A percentile compares a stretch with the other conserved stretches of the same genome.
Evolutionary conservation across 2,329 filamentous ascomycete genomes (phyloP).

Genomic region (Fusarium setosum): DNA sequence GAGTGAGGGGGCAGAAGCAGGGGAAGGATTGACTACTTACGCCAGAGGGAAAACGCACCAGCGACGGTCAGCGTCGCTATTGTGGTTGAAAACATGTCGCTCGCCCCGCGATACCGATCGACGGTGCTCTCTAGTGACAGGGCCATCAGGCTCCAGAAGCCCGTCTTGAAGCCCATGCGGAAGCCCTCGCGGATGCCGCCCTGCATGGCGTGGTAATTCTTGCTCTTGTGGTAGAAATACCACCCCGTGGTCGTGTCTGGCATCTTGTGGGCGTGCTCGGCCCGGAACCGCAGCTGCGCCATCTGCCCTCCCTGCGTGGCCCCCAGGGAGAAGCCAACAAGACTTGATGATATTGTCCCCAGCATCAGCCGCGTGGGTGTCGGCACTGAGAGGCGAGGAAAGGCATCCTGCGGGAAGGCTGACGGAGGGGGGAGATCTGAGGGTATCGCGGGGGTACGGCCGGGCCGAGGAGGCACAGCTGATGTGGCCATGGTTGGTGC

Average conservation of each 20-base stretch:
- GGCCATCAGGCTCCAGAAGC: slow-evolving; percentile 80
- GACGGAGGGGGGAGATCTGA: slow-evolving; percentile 25
- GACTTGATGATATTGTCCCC: slow-evolving; percentile 71
- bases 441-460: slow-evolving; percentile 25
- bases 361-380: slow-evolving; percentile 74
- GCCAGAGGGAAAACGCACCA: slow-evolving; percentile 87
- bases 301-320: slow-evolving; percentile 77
- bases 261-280: slow-evolving; percentile 95
- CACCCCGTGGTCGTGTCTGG: slow-evolving; percentile 86
- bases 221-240: slow-evolving; percentile 99
- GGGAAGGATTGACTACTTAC: slow-evolving; percentile 61
- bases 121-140: slow-evolving; percentile 87
- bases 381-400: slow-evolving; percentile 70
- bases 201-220: slow-evolving; percentile 88
- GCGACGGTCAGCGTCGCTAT: slow-evolving; percentile 87
- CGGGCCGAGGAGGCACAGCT: slow-evolving; percentile 26
- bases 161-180: slow-evolving; percentile 77
- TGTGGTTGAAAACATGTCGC: slow-evolving; percentile 84
- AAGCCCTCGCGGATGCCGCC: slow-evolving; percentile 83
- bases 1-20: not conserved
- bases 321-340: slow-evolving; percentile 78
- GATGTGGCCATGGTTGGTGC: slow-evolving; percentile 18
- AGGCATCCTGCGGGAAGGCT: slow-evolving; percentile 42
- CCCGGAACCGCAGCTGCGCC: slow-evolving; percentile 86
- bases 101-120: slow-evolving; percentile 75